phyloP scores from a whole-genome alignment of 257 asterid genomes.

The Petunia axillaris region DNA sequence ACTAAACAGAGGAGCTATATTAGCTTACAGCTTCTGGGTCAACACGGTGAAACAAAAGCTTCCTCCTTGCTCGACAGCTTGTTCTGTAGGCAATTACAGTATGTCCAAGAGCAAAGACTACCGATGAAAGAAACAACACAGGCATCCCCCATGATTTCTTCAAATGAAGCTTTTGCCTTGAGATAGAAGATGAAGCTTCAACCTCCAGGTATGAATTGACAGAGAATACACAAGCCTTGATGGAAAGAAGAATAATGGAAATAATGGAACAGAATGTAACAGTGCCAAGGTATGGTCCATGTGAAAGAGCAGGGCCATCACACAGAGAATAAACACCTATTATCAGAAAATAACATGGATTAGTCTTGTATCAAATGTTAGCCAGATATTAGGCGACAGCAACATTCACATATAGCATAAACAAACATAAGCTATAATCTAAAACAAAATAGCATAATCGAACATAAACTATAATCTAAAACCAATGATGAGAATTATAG shows the following conservation, averaged over 20 bases:
- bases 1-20: slow-evolving; percentile 4
- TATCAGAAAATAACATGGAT: slow-evolving; percentile 32
- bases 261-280: slow-evolving; percentile 69
- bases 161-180: slow-evolving; percentile 85
- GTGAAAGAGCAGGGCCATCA: slow-evolving; percentile 74
- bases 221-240: slow-evolving; percentile 85
- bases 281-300: slow-evolving; percentile 91
- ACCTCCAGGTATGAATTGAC: slow-evolving; percentile 80
- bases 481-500: not conserved
- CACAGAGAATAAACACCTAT: slow-evolving; percentile 82
- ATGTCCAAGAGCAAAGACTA: slow-evolving; percentile 96
- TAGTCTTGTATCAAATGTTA: slow-evolving; percentile 12
- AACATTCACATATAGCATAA: not conserved
- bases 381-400: not conserved
- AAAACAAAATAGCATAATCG: not conserved
- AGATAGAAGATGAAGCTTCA: slow-evolving; percentile 68
- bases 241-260: slow-evolving; percentile 72
- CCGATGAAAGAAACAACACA: slow-evolving; percentile 88
- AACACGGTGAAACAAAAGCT: slow-evolving; percentile 79
- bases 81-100: slow-evolving; percentile 89
- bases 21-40: slow-evolving; percentile 90
- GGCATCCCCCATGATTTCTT: slow-evolving; percentile 99
- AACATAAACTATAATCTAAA: not conserved
- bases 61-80: slow-evolving; percentile 92
- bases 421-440: not conserved